A percentile compares a stretch with the other conserved stretches of the same genome.
These are phyloP conservation scores for Claviceps sp. DNA, from an alignment of 2,329 filamentous ascomycete genomes.

Conservation along the genomic window DNA sequence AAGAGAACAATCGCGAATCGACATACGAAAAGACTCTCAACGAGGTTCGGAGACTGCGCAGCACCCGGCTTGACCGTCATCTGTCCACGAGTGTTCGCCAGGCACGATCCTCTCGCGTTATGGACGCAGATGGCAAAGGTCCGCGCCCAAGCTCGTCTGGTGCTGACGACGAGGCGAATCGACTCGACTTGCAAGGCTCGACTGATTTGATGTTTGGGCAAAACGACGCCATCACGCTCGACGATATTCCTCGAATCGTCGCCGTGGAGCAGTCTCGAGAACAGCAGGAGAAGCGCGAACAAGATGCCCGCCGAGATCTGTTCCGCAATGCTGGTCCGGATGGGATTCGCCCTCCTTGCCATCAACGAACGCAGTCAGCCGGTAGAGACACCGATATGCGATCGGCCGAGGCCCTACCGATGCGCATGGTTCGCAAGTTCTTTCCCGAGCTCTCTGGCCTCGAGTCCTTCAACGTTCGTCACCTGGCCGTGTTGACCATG, in stretches of 20 bases:
- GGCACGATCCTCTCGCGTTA: slow-evolving; percentile 78
- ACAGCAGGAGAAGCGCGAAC: slow-evolving; percentile 58
- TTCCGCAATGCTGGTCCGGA: slow-evolving; percentile 40
- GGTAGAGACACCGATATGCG: slow-evolving; percentile 38
- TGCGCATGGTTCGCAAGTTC: slow-evolving; percentile 57
- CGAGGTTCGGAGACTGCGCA: slow-evolving; percentile 82
- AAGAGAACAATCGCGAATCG: slow-evolving; percentile 48
- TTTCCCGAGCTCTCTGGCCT: slow-evolving; percentile 92
- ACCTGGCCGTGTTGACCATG: slow-evolving; percentile 89
- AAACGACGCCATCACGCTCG: slow-evolving; percentile 81
- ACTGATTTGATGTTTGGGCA: slow-evolving; percentile 78
- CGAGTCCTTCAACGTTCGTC: slow-evolving; percentile 94
- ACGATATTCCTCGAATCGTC: slow-evolving; percentile 92
- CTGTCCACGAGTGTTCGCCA: slow-evolving; percentile 87
- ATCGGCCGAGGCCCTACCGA: slow-evolving; percentile 37
- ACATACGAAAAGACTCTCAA: slow-evolving; percentile 93
- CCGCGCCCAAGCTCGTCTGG: slow-evolving; percentile 65
- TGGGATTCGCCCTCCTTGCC: slow-evolving; percentile 45
- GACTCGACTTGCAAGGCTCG: slow-evolving; percentile 31
- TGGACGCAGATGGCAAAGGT: slow-evolving; percentile 50
- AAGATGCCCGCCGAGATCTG: slow-evolving; percentile 43
- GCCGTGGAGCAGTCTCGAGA: slow-evolving; percentile 91
- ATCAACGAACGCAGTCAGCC: slow-evolving; percentile 47
- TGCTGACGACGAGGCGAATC: slow-evolving; percentile 36
- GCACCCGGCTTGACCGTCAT: slow-evolving; percentile 87